A percentile compares a stretch with the other conserved stretches of the same genome.
Conservation (phyloP, 306 rosid genomes). For the Begonia loranthoides region DNA sequence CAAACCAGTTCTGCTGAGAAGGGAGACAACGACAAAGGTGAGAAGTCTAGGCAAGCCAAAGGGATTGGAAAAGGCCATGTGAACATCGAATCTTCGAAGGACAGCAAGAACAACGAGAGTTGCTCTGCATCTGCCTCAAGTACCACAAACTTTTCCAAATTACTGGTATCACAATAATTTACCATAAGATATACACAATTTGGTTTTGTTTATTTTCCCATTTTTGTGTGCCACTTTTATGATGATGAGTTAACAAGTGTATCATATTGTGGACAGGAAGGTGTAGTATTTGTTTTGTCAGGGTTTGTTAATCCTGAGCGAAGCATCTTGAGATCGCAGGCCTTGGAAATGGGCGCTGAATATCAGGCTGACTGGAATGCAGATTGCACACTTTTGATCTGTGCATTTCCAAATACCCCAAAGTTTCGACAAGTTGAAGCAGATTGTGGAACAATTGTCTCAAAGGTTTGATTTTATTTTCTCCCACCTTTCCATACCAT, state of each 20-base stretch:
- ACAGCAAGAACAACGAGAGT: constrained; percentile 18
- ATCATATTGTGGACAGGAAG: constrained; percentile 47
- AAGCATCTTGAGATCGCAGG: constrained; percentile 60
- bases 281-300: constrained; percentile 79
- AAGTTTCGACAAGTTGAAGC: constrained; percentile 88
- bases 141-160: constrained; percentile 33
- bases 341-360: constrained; percentile 93
- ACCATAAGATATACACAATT: constrained; percentile 1
- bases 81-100: constrained; percentile 4
- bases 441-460: constrained; percentile 76
- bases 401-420: constrained; percentile 86
- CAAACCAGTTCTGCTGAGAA: constrained; percentile 21
- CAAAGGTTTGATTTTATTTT: constrained; percentile 38
- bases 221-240: constrained; percentile 2
- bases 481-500: neutral
- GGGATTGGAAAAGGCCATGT: constrained; percentile 7
- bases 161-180: constrained; percentile 36
- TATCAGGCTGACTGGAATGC: constrained; percentile 82
- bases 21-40: constrained; percentile 19
- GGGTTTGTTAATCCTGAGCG: constrained; percentile 97
- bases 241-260: constrained; percentile 2
- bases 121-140: constrained; percentile 20
- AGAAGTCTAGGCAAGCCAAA: constrained; percentile 19
- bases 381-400: constrained; percentile 69
- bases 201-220: constrained; percentile 6